phyloP scores from a whole-genome alignment of 2,329 filamentous ascomycete species.

The Bipolaris victoriae region DNA sequence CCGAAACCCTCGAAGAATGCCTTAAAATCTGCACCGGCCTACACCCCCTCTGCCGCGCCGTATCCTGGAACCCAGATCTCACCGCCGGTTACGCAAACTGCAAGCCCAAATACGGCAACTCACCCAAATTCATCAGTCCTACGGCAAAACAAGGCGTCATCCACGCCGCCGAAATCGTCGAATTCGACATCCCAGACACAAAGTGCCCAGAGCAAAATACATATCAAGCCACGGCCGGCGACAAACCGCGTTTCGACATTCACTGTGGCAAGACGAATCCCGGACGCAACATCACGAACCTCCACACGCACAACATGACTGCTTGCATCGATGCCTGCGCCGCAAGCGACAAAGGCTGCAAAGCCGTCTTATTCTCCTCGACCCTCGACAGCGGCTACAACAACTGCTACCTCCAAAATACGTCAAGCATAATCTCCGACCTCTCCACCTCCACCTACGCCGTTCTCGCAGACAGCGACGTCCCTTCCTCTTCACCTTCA shows the following conservation, averaged over 20 bases:
- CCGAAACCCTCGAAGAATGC: constrained; percentile 36
- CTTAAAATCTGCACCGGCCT: constrained; percentile 35
- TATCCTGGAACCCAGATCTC: constrained; percentile 36
- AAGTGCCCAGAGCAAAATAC: constrained; percentile 24
- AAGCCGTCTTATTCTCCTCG: constrained; percentile 38
- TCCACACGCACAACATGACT: constrained; percentile 39
- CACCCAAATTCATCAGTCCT: constrained; percentile 15
- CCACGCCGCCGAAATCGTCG: constrained; percentile 36
- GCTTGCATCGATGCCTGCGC: constrained; percentile 42
- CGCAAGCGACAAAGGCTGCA: constrained; percentile 26
- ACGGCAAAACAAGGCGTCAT: constrained; percentile 19
- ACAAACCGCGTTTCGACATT: constrained; percentile 33
- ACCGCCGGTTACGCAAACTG: constrained; percentile 45
- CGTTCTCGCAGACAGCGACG: constrained; percentile 17
- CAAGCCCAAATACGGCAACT: constrained; percentile 35
- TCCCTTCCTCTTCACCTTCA: constrained; percentile 9
- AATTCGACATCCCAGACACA: constrained; percentile 28
- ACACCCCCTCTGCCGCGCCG: constrained; percentile 39
- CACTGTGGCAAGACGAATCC: constrained; percentile 39
- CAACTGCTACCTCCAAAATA: constrained; percentile 46
- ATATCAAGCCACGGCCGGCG: constrained; percentile 17
- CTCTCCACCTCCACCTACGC: constrained; percentile 30
- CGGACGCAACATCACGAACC: constrained; percentile 37
- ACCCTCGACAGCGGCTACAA: constrained; percentile 31
- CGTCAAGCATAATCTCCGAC: constrained; percentile 28